These are phyloP conservation scores for Leishmania tarentolae DNA, from an alignment of 208 protist species.

Conservation along the genomic window DNA sequence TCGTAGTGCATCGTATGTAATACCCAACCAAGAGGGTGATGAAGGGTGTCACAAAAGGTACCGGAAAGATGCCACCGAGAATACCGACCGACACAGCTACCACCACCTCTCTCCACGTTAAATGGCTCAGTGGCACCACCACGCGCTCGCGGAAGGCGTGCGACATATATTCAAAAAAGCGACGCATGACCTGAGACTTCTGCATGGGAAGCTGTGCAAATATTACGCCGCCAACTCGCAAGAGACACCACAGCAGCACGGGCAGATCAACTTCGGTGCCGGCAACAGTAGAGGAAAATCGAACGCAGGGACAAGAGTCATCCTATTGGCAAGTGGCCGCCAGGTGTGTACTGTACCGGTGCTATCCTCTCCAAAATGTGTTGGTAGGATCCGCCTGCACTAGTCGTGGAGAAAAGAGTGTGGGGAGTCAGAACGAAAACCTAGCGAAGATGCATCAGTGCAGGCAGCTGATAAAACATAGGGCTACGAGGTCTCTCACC, in stretches of 20 bases:
- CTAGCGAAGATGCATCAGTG: neutral
- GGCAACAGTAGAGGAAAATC: neutral
- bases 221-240: neutral
- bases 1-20: conserved; percentile 15
- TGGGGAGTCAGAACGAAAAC: neutral
- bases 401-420: neutral
- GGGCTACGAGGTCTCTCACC: neutral
- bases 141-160: conserved; percentile 35
- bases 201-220: neutral
- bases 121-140: conserved; percentile 27
- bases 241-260: neutral
- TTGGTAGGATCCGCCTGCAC: neutral
- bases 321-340: neutral
- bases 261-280: neutral
- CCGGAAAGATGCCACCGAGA: conserved; percentile 56
- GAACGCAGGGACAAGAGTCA: too few relatives aligned
- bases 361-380: neutral
- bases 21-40: conserved; percentile 29
- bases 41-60: conserved; percentile 51
- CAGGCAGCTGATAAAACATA: neutral
- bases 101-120: conserved; percentile 27
- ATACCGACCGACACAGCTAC: conserved; percentile 40
- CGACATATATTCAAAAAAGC: neutral
- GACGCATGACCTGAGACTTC: neutral
- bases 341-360: neutral